A percentile compares a stretch with the other conserved stretches of the same genome.
Evolutionary conservation across 2,329 filamentous ascomycete species (phyloP).

Genomic region (Keithomyces neogunnii): DNA sequence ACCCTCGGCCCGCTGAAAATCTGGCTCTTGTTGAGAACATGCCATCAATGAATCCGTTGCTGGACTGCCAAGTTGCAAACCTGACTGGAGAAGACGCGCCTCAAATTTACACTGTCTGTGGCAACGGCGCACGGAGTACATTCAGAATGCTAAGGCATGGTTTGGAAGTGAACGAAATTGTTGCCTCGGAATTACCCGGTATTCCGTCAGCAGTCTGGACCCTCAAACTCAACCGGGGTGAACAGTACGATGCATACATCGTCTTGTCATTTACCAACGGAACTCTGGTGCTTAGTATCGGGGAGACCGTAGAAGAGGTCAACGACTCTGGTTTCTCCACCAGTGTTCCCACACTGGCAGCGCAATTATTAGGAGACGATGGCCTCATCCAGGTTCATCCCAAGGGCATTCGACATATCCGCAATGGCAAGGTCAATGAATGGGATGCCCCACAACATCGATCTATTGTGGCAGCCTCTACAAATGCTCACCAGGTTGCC

Average conservation of each 20-base stretch:
- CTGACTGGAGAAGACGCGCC: conserved; percentile 87
- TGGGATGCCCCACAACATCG: conserved; percentile 91
- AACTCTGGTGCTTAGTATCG: conserved; percentile 88
- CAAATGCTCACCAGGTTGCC: conserved; percentile 87
- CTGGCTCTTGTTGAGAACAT: conserved; percentile 77
- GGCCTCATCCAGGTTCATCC: conserved; percentile 91
- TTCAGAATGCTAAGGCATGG: conserved; percentile 92
- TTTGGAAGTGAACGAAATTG: conserved; percentile 85
- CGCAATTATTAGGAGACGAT: conserved; percentile 90
- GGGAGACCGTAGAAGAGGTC: conserved; percentile 93
- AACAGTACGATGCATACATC: conserved; percentile 89
- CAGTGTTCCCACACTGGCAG: conserved; percentile 79
- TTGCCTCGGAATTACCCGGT: conserved; percentile 85
- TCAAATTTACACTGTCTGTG: conserved; percentile 90
- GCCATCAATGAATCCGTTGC: conserved; percentile 80
- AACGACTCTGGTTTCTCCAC: conserved; percentile 88
- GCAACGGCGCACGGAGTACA: conserved; percentile 77
- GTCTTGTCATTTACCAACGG: conserved; percentile 87
- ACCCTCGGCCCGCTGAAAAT: conserved; percentile 71
- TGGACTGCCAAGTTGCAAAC: conserved; percentile 89
- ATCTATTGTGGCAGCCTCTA: conserved; percentile 88
- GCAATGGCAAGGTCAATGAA: conserved; percentile 71
- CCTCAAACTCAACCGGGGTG: conserved; percentile 71
- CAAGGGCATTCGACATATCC: conserved; percentile 89
- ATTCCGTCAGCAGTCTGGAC: conserved; percentile 94